A percentile compares a stretch with the other conserved stretches of the same genome.
phyloP scores from a whole-genome alignment of 176 grass and related monocot species.

The Carex cristatella region DNA sequence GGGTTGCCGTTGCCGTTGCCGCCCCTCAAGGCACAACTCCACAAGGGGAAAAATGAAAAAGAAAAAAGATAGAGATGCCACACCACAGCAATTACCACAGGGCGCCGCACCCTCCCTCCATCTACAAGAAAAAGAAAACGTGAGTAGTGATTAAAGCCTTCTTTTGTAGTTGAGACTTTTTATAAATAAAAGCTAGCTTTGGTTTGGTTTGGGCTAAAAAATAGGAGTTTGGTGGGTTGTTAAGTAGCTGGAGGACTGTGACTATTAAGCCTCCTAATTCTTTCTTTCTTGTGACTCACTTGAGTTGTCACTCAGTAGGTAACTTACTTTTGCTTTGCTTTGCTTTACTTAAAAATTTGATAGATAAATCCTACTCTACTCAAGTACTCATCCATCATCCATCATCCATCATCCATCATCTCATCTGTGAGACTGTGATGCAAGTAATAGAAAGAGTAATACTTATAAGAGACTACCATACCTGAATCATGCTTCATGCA shows the following conservation, averaged over 20 bases:
- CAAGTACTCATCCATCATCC: too few relatives aligned
- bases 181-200: background rate
- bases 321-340: slow-evolving; percentile 22
- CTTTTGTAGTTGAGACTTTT: slow-evolving; percentile 21
- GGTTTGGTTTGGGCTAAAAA: background rate
- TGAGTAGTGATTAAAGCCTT: slow-evolving; percentile 3
- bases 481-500: too few relatives aligned
- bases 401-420: too few relatives aligned
- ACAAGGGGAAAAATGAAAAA: background rate
- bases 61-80: background rate
- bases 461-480: too few relatives aligned
- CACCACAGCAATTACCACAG: background rate
- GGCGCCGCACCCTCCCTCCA: too few relatives aligned
- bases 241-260: slow-evolving; percentile 19
- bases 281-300: background rate
- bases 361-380: too few relatives aligned
- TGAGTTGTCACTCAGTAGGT: background rate
- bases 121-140: too few relatives aligned
- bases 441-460: too few relatives aligned
- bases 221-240: slow-evolving; percentile 17
- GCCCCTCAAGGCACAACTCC: background rate
- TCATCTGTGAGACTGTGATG: too few relatives aligned
- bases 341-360: too few relatives aligned
- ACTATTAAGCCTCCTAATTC: slow-evolving; percentile 6
- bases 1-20: background rate